phyloP scores from a whole-genome alignment of 2,329 filamentous ascomycete genomes.

The Neobulgaria alba region DNA sequence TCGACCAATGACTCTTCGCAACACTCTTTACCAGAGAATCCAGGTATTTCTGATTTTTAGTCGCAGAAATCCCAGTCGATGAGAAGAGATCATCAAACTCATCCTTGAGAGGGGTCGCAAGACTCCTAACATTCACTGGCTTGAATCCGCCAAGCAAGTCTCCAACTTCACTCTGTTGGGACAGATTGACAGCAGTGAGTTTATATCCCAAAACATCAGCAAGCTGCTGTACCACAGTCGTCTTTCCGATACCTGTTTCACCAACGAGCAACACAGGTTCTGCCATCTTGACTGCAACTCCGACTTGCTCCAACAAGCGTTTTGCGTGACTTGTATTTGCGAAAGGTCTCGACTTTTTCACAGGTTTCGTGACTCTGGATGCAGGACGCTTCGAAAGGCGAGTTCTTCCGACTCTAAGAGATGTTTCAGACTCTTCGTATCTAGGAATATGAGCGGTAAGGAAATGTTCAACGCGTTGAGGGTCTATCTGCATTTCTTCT shows the following conservation, averaged over 20 bases:
- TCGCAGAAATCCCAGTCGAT: conserved; percentile 73
- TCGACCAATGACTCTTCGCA: conserved; percentile 78
- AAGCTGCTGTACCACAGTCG: conserved; percentile 88
- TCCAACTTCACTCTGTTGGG: conserved; percentile 95
- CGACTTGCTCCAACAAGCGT: conserved; percentile 79
- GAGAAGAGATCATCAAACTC: conserved; percentile 88
- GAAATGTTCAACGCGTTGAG: conserved; percentile 71
- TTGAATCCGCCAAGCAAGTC: conserved; percentile 95
- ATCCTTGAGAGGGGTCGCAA: conserved; percentile 84
- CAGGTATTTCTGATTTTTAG: conserved; percentile 81
- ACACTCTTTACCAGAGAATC: conserved; percentile 73
- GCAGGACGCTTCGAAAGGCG: conserved; percentile 44
- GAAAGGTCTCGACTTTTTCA: conserved; percentile 59
- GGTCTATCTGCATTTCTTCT: conserved; percentile 78
- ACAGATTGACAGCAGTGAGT: conserved; percentile 88
- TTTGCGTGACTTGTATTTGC: conserved; percentile 82
- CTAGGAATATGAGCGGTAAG: conserved; percentile 63
- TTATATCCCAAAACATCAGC: conserved; percentile 77
- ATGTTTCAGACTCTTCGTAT: conserved; percentile 51
- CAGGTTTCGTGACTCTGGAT: conserved; percentile 36
- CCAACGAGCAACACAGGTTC: conserved; percentile 93
- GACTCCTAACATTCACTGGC: conserved; percentile 79
- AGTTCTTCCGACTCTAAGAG: conserved; percentile 58
- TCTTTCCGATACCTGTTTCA: conserved; percentile 98
- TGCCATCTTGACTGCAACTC: conserved; percentile 70